phyloP scores from a whole-genome alignment of 768 basidiomycete species.

The Rhizopogon vulgaris region DNA sequence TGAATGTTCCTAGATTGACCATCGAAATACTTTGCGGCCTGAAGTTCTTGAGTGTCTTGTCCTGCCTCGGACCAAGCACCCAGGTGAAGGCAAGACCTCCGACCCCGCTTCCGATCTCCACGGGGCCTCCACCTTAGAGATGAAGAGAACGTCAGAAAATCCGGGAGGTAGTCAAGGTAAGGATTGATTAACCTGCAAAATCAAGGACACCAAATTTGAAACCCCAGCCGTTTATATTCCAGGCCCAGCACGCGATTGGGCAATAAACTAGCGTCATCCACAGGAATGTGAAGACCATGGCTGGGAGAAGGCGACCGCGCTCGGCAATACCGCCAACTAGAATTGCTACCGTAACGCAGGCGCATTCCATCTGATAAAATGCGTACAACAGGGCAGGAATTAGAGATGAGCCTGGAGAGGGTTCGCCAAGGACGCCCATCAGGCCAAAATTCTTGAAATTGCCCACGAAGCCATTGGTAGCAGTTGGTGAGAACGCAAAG shows the following conservation, averaged over 20 bases:
- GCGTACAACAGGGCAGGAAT: slow-evolving; percentile 80
- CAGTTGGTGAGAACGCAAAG: slow-evolving; percentile 74
- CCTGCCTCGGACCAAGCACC: slow-evolving; percentile 78
- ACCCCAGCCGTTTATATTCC: slow-evolving; percentile 79
- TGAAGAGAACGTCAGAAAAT: slow-evolving; percentile 1
- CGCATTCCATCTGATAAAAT: slow-evolving; percentile 86
- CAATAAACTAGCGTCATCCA: slow-evolving; percentile 90
- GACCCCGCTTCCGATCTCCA: slow-evolving; percentile 83
- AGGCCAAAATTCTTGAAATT: slow-evolving; percentile 80
- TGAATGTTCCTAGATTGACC: slow-evolving; percentile 77
- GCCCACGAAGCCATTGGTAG: slow-evolving; percentile 71
- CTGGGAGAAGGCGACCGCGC: slow-evolving; percentile 76
- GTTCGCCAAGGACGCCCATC: slow-evolving; percentile 58
- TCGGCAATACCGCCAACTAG: slow-evolving; percentile 80
- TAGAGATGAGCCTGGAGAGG: slow-evolving; percentile 74
- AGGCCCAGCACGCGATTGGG: slow-evolving; percentile 81
- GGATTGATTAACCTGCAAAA: slow-evolving; percentile 55
- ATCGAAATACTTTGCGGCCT: slow-evolving; percentile 84
- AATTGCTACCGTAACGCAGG: slow-evolving; percentile 73
- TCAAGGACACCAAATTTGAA: slow-evolving; percentile 84
- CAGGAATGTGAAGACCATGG: slow-evolving; percentile 73
- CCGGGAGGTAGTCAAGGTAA: neutral
- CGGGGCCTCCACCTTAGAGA: slow-evolving; percentile 69
- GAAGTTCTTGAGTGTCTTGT: slow-evolving; percentile 70
- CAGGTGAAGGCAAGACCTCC: slow-evolving; percentile 82